phyloP scores from a whole-genome alignment of 2,329 filamentous ascomycete species.

The Pestalotiopsis sp. region DNA sequence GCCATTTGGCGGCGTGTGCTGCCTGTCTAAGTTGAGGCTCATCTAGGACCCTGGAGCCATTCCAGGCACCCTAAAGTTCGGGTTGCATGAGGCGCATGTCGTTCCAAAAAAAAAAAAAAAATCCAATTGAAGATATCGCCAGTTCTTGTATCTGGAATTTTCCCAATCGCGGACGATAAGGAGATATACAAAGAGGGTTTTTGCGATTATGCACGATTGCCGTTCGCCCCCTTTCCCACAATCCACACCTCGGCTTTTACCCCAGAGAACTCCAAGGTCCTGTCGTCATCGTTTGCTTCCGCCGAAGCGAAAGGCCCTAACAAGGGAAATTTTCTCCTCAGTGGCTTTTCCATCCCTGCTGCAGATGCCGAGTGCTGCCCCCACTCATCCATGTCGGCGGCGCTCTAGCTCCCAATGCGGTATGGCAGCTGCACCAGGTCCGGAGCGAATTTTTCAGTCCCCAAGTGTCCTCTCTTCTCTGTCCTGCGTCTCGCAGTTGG shows the following conservation, averaged over 20 bases:
- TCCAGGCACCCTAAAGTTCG: constrained; percentile 4
- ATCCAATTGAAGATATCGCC: not conserved
- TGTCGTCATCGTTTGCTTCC: not conserved
- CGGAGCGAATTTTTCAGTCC: not conserved
- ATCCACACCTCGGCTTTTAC: constrained; percentile 2
- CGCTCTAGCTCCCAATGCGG: not conserved
- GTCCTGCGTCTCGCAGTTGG: not conserved
- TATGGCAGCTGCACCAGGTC: constrained; percentile 7
- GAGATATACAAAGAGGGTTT: not conserved
- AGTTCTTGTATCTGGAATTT: not conserved
- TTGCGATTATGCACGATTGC: not conserved
- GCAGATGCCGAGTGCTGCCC: constrained; percentile 13
- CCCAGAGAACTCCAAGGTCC: constrained; percentile 1
- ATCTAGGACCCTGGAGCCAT: constrained; percentile 11
- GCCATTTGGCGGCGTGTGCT: constrained; percentile 7
- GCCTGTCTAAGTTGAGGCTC: constrained; percentile 7
- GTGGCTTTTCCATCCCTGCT: not conserved
- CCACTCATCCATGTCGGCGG: constrained; percentile 5
- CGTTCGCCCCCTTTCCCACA: not conserved
- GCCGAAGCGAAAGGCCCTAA: not conserved
- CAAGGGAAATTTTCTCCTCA: constrained; percentile 3
- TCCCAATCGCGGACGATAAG: not conserved
- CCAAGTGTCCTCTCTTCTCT: not conserved
- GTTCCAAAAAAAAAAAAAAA: not conserved
- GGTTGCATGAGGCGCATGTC: not conserved